phyloP scores from a whole-genome alignment of 306 rosid genomes.

The Trichosanthes truncata region DNA sequence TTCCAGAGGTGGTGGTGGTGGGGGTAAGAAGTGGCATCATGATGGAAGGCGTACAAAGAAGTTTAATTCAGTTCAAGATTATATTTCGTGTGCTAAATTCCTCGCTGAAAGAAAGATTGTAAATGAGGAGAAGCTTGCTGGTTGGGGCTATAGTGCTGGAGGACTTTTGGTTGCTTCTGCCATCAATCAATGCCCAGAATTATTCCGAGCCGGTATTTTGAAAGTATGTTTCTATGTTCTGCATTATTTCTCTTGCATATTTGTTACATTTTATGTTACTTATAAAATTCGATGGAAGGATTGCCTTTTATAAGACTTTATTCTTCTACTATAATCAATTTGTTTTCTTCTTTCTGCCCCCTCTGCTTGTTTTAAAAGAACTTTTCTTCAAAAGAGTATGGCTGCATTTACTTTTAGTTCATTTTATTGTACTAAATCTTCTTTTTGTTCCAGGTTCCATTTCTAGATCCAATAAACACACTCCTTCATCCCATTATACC shows the following conservation, averaged over 20 bases:
- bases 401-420: background rate
- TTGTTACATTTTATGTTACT: background rate
- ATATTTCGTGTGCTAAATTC: slow-evolving; percentile 73
- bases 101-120: slow-evolving; percentile 55
- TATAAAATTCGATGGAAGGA: background rate
- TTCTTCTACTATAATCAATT: background rate
- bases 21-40: slow-evolving; percentile 79
- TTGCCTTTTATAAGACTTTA: background rate
- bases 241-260: background rate
- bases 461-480: slow-evolving; percentile 76
- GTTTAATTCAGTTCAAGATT: slow-evolving; percentile 68
- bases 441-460: slow-evolving; percentile 63
- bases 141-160: slow-evolving; percentile 86
- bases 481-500: slow-evolving; percentile 81
- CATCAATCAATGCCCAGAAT: slow-evolving; percentile 60
- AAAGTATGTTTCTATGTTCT: slow-evolving; percentile 36
- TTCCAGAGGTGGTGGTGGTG: slow-evolving; percentile 90
- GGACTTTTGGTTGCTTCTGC: slow-evolving; percentile 93
- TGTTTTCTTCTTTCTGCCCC: background rate
- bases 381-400: background rate
- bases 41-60: slow-evolving; percentile 66
- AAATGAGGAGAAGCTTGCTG: slow-evolving; percentile 70
- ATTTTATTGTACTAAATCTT: background rate
- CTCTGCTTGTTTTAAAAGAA: background rate
- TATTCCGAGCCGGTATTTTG: slow-evolving; percentile 74